phyloP scores from a whole-genome alignment of 2,329 filamentous ascomycete genomes.

The Tolypocladium album region DNA sequence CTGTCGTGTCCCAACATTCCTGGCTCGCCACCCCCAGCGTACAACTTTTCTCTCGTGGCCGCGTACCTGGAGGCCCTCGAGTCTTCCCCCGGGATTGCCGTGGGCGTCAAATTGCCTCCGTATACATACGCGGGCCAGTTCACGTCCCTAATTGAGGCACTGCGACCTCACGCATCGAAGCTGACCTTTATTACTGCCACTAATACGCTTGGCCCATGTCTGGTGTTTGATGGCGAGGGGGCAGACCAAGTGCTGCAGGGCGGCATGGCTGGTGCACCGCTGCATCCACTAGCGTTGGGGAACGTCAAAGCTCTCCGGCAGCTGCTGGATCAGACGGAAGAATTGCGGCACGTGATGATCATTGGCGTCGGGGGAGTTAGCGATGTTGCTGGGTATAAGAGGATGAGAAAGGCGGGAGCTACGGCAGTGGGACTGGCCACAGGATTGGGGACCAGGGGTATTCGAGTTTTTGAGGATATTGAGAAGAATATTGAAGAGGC shows the following conservation, averaged over 20 bases:
- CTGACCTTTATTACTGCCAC: constrained; percentile 63
- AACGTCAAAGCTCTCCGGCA: constrained; percentile 60
- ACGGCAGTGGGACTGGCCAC: constrained; percentile 58
- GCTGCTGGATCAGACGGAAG: constrained; percentile 40
- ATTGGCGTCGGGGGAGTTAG: constrained; percentile 66
- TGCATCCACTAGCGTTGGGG: constrained; percentile 65
- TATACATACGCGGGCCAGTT: constrained; percentile 65
- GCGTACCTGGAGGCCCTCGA: constrained; percentile 44
- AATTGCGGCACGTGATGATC: constrained; percentile 44
- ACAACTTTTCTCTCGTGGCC: constrained; percentile 36
- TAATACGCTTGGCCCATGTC: constrained; percentile 60
- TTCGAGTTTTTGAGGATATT: constrained; percentile 53
- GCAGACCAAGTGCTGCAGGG: constrained; percentile 36
- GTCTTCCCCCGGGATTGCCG: constrained; percentile 21
- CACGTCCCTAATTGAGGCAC: constrained; percentile 37
- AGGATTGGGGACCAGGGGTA: constrained; percentile 52
- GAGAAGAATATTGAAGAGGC: constrained; percentile 9
- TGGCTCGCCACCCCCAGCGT: constrained; percentile 58
- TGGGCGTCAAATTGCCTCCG: constrained; percentile 65
- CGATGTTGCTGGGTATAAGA: constrained; percentile 47
- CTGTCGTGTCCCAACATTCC: constrained; percentile 70
- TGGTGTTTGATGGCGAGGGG: constrained; percentile 36
- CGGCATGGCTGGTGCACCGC: constrained; percentile 59
- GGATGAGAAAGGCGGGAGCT: constrained; percentile 60
- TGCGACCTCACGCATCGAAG: constrained; percentile 31